phyloP scores from a whole-genome alignment of 2,329 filamentous ascomycete species.

The Monilinia vaccinii-corymbosi region DNA sequence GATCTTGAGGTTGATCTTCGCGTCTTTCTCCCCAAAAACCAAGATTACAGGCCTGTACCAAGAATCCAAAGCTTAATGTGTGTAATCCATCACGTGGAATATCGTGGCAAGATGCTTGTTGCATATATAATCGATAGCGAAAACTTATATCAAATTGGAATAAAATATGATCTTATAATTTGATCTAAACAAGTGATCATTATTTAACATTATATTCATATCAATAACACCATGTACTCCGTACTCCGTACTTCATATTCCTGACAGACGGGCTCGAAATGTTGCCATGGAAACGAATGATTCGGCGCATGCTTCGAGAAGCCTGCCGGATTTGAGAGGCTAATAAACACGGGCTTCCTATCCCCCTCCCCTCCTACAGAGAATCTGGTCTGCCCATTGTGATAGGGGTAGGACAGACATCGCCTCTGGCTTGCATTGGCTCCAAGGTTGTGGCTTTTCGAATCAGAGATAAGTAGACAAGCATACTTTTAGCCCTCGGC shows the following conservation, averaged over 20 bases:
- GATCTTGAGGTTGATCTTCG: not conserved
- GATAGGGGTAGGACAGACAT: not conserved
- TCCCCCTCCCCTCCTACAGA: not conserved
- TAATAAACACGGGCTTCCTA: not conserved
- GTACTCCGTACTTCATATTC: not conserved
- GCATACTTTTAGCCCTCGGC: too few relatives aligned
- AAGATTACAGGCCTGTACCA: not conserved
- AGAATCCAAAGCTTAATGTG: not conserved
- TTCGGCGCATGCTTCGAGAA: slow-evolving; percentile 6
- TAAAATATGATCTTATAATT: not conserved
- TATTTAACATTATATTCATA: too few relatives aligned
- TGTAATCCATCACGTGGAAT: not conserved
- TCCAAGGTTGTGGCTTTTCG: not conserved
- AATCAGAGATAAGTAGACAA: not conserved
- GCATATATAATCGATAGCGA: too few relatives aligned
- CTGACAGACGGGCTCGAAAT: not conserved
- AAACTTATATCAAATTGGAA: too few relatives aligned
- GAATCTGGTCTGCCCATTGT: not conserved
- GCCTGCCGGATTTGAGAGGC: not conserved
- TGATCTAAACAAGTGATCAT: too few relatives aligned
- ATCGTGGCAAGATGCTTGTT: not conserved
- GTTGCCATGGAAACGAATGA: not conserved
- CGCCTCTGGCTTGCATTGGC: not conserved
- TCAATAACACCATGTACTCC: too few relatives aligned
- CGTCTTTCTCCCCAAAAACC: not conserved